These are phyloP conservation scores for Coniochaeta prunicola DNA, from an alignment of 2,329 filamentous ascomycete species.

Conservation along the genomic window DNA sequence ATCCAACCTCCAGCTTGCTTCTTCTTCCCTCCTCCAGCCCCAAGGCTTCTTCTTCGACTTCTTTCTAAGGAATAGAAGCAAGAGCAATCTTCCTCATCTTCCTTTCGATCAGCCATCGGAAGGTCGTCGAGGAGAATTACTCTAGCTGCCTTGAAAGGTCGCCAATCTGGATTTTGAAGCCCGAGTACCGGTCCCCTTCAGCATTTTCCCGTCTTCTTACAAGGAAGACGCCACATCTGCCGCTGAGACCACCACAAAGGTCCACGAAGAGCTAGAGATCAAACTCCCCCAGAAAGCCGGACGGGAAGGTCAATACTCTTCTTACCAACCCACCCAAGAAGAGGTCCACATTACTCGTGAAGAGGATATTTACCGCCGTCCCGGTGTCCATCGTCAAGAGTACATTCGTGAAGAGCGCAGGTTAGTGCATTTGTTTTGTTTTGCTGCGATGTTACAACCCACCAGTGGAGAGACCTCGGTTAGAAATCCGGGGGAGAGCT, in stretches of 20 bases:
- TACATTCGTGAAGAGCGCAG: slow-evolving; percentile 32
- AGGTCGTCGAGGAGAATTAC: slow-evolving; percentile 34
- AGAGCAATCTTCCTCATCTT: slow-evolving; percentile 50
- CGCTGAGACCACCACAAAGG: slow-evolving; percentile 41
- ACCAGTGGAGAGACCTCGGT: not conserved
- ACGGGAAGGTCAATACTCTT: slow-evolving; percentile 95
- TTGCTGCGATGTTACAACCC: slow-evolving; percentile 3
- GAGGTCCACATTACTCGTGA: slow-evolving; percentile 76
- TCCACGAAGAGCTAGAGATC: slow-evolving; percentile 86
- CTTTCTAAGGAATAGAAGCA: slow-evolving; percentile 26
- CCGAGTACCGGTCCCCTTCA: slow-evolving; percentile 98
- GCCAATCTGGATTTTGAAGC: slow-evolving; percentile 99
- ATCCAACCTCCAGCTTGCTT: slow-evolving; percentile 12
- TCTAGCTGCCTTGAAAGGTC: slow-evolving; percentile 54
- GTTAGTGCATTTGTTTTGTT: slow-evolving; percentile 28
- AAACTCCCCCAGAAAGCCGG: slow-evolving; percentile 77
- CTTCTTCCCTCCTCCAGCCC: slow-evolving; percentile 21
- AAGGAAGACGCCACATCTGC: slow-evolving; percentile 22
- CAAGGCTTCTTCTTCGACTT: slow-evolving; percentile 38
- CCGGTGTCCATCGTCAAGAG: slow-evolving; percentile 50
- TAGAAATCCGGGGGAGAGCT: not conserved
- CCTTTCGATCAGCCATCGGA: slow-evolving; percentile 45
- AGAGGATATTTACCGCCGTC: slow-evolving; percentile 69
- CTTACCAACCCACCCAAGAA: slow-evolving; percentile 68
- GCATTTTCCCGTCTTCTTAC: slow-evolving; percentile 54